Conservation (phyloP, 371 early-diverging fungal species). For the Mortierella sp. region DNA sequence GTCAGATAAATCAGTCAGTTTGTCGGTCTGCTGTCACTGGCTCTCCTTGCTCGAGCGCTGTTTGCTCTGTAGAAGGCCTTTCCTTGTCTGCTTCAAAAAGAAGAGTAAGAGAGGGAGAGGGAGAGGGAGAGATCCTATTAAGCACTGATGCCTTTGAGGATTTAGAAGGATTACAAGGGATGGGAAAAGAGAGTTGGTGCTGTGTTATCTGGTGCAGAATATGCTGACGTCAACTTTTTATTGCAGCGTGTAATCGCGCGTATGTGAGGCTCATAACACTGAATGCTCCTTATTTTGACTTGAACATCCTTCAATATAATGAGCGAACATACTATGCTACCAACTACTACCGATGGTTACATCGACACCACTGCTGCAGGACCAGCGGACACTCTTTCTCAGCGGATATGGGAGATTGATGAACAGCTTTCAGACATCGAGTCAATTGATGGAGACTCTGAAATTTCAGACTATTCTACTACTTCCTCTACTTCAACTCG, state of each 20-base stretch:
- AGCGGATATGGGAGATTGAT: constrained; percentile 52
- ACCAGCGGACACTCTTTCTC: constrained; percentile 19
- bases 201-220: neutral
- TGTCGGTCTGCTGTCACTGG: neutral
- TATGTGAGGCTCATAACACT: neutral
- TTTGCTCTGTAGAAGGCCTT: neutral
- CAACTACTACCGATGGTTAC: constrained; percentile 50
- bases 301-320: constrained; percentile 1
- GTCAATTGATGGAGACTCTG: constrained; percentile 48
- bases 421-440: constrained; percentile 45
- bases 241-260: neutral
- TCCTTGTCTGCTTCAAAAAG: neutral
- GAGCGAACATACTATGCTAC: constrained; percentile 21
- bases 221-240: constrained; percentile 12
- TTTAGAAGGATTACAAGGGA: neutral
- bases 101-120: neutral
- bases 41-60: neutral
- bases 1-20: neutral
- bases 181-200: neutral
- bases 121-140: neutral
- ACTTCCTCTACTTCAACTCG: constrained; percentile 45
- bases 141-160: constrained; percentile 6
- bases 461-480: constrained; percentile 52
- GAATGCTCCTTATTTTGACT: neutral
- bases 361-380: constrained; percentile 34